phyloP scores from a whole-genome alignment of 306 rosid species.

The Glycyrrhiza uralensis region DNA sequence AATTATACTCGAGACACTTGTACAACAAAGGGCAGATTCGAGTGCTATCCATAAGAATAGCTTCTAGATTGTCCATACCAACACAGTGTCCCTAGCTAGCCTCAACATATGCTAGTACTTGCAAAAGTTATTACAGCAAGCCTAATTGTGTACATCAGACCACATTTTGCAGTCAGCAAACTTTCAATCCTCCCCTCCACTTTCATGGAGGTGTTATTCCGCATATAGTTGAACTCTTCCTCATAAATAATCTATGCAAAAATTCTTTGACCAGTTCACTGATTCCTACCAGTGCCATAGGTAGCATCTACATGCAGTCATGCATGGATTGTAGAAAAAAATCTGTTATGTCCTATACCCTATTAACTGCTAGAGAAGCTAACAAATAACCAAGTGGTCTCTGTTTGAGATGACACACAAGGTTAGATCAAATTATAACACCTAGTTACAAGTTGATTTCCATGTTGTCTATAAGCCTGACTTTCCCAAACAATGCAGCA shows the following conservation, averaged over 20 bases:
- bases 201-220: conserved; percentile 9
- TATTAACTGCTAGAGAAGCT: neutral
- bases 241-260: neutral
- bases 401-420: neutral
- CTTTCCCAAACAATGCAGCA: conserved; percentile 89
- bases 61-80: too few relatives aligned
- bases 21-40: neutral
- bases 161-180: neutral
- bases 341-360: neutral
- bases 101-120: too few relatives aligned
- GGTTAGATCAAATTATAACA: neutral
- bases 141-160: too few relatives aligned
- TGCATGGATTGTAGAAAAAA: neutral
- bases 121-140: too few relatives aligned
- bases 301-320: neutral
- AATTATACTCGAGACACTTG: neutral
- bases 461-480: conserved; percentile 76
- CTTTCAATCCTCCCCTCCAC: neutral
- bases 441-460: conserved; percentile 53
- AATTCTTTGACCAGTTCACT: neutral
- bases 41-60: too few relatives aligned
- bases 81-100: too few relatives aligned
- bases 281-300: neutral
- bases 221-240: neutral
- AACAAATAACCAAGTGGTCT: neutral